Base-by-base conservation (phyloP, 2,329 filamentous ascomycete genomes). In the Fusarium mexicanum region DNA sequence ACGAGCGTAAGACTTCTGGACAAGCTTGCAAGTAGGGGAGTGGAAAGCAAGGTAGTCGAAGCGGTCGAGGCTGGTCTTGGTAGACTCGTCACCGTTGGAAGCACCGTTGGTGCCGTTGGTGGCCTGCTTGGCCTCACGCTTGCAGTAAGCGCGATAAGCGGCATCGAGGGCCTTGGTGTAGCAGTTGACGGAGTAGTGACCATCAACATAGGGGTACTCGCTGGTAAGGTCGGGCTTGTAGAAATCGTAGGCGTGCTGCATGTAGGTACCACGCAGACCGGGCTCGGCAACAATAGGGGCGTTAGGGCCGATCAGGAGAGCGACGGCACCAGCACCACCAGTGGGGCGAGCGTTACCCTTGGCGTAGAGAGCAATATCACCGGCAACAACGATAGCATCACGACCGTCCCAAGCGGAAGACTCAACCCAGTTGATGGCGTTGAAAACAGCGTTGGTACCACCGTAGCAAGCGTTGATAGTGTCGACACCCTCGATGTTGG, bases 201-300 rank as follows among this genome's bases (percentile, higher is more conserved):
- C 93, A 79, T 96, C 93, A 67, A 96, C 93, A 80, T 94, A 91
- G 74, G 93, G 93, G 86, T 96, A 96, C 85, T 96, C 93, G 89
- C 92, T 94, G 80, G 93, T 93, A 76, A 96, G 87, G 84, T 96
- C 93, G 79, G 93, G 93, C 91, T 96, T 96, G 91, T 94, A 96
- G 84, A 96, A 96, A 84, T 96, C 93, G 84, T 96, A 96, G 78
- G 91, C 92, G 85, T 96, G 93, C 83, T 91, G 88, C 91, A 95
- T 92, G 87, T 94, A 94, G 79, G 88, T 91, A 81, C 92, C 93
- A 80, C 93, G 91, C 81, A 95, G 90, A 81, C 94, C 94, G 59
- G 93, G 90, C 85, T 96, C 93, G 75, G 93, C 86, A 70, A 92
- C 92, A 73, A 96, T 86, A 64, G 93, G 93, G 60, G 93, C 93